Conservation (phyloP, 805 yeast species). For the Maudiozyma barnettii region DNA sequence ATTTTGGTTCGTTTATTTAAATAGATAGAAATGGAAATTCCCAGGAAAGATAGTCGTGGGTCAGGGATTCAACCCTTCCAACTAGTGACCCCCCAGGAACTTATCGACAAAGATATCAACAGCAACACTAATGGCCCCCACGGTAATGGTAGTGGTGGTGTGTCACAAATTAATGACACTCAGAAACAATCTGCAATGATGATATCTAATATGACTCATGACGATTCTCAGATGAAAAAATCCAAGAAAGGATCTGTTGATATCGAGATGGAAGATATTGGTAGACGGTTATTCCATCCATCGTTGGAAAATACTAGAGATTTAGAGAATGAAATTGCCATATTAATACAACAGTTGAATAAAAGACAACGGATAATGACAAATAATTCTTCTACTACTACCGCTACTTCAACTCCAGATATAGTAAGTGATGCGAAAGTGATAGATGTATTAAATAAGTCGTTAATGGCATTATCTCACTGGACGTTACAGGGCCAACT, state of each 20-base stretch:
- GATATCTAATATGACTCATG: too few species aligned
- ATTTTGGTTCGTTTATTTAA: neutral
- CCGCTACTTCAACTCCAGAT: neutral
- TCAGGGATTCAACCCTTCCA: constrained; percentile 6
- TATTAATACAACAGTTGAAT: constrained; percentile 13
- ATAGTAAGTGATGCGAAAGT: constrained; percentile 6
- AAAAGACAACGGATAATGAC: neutral
- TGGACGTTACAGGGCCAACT: constrained; percentile 28
- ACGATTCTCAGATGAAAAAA: neutral
- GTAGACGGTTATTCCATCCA: constrained; percentile 3
- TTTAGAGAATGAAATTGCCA: constrained; percentile 15
- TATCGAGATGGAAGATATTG: neutral
- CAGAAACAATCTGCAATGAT: too few species aligned
- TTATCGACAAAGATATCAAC: constrained; percentile 1
- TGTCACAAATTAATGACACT: too few species aligned
- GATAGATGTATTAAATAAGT: constrained; percentile 18
- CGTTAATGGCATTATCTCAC: constrained; percentile 24
- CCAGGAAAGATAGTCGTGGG: neutral
- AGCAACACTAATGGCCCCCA: neutral
- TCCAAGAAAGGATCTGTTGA: neutral
- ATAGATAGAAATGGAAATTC: neutral
- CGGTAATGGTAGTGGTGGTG: too few species aligned
- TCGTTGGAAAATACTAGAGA: constrained; percentile 18
- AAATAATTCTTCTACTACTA: neutral
- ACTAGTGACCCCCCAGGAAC: constrained; percentile 21